Percentiles rank a stretch among this genome's conserved stretches.
These are phyloP conservation scores for Hypoxylon lienhwacheense DNA, from an alignment of 495 filamentous ascomycete species.

Conservation along the genomic window DNA sequence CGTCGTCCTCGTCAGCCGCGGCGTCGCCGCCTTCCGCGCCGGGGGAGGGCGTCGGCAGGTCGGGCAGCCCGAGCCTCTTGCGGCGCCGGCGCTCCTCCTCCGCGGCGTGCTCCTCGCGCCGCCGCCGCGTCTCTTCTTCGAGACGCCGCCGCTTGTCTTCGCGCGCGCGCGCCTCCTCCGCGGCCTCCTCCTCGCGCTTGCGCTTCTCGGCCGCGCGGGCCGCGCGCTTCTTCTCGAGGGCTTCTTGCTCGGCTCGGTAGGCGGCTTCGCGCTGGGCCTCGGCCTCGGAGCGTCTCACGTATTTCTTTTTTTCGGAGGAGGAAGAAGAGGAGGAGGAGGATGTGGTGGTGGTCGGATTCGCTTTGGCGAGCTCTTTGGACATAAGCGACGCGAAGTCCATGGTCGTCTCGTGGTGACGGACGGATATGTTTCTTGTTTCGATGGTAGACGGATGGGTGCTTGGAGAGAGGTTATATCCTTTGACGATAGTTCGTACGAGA, in stretches of 20 bases:
- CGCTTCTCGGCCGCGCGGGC: conserved; percentile 73
- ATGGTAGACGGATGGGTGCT: not conserved
- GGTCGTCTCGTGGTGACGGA: too few relatives aligned
- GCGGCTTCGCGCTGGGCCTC: conserved; percentile 80
- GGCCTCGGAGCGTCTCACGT: conserved; percentile 79
- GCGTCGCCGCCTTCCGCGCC: conserved; percentile 31
- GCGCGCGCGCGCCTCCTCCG: conserved; percentile 62
- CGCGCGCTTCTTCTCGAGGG: conserved; percentile 66
- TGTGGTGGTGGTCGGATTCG: conserved; percentile 44
- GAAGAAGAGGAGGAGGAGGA: conserved; percentile 7
- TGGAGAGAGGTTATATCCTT: too few relatives aligned
- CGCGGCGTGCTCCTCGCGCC: conserved; percentile 71
- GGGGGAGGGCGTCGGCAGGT: too few relatives aligned
- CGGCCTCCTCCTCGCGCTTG: conserved; percentile 87
- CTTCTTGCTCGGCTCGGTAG: conserved; percentile 78
- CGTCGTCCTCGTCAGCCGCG: conserved; percentile 14
- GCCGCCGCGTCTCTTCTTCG: conserved; percentile 72
- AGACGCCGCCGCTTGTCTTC: conserved; percentile 79
- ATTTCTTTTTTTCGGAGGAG: conserved; percentile 75
- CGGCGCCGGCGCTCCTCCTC: conserved; percentile 55
- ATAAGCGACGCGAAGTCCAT: conserved; percentile 97
- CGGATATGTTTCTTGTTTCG: too few relatives aligned
- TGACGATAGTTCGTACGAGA: too few relatives aligned
- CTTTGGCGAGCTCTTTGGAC: conserved; percentile 83
- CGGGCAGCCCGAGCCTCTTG: conserved; percentile 67